These are phyloP conservation scores for Psidium friedrichsthalianum DNA, from an alignment of 345 rosid species.

Conservation along the genomic window DNA sequence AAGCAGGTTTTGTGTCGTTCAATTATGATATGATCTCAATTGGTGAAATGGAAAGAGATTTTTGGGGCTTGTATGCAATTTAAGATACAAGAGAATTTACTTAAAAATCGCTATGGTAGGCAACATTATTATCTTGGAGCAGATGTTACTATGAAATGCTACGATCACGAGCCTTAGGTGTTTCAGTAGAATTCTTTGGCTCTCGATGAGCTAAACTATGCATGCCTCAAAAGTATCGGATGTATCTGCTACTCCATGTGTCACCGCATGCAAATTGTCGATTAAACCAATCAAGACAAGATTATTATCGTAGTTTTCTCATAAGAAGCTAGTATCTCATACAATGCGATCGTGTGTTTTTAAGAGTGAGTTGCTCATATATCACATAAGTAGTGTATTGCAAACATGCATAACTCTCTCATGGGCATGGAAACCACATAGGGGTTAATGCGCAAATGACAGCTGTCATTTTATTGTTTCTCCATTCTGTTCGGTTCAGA, in stretches of 20 bases:
- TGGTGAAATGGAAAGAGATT: not conserved
- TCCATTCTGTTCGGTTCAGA: constrained; percentile 25
- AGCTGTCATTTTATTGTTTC: not conserved
- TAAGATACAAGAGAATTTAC: not conserved
- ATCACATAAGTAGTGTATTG: not conserved
- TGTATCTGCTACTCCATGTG: not conserved
- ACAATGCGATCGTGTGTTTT: not conserved
- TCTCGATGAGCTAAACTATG: not conserved
- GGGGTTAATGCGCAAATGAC: not conserved
- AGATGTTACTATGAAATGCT: not conserved
- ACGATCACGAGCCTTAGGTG: not conserved
- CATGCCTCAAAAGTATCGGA: not conserved
- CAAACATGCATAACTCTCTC: not conserved
- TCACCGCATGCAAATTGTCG: not conserved
- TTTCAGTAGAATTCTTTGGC: not conserved
- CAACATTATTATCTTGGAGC: not conserved
- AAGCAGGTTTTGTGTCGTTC: constrained; percentile 52
- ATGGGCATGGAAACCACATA: not conserved
- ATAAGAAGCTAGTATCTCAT: not conserved
- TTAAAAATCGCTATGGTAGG: not conserved
- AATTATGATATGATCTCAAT: not conserved
- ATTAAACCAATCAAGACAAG: not conserved
- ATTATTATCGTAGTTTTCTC: not conserved
- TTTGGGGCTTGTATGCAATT: not conserved
- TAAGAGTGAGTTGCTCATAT: not conserved